Conservation (phyloP, 257 asterid genomes). For the Solanum neorickii region DNA sequence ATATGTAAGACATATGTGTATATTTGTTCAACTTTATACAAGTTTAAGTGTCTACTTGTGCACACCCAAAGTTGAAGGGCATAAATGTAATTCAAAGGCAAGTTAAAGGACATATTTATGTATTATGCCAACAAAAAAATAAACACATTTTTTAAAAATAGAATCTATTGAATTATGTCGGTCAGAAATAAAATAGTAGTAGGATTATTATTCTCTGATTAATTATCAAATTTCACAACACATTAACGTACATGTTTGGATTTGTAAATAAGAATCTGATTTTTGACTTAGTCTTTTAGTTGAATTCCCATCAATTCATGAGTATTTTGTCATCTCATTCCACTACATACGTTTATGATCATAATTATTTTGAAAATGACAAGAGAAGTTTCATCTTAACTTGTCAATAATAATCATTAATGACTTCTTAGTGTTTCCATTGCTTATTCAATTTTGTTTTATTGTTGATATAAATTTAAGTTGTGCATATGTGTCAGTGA, state of each 20-base stretch:
- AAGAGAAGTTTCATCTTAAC: neutral
- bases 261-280: neutral
- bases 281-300: neutral
- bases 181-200: neutral
- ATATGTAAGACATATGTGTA: too few relatives aligned
- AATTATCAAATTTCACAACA: neutral
- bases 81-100: too few relatives aligned
- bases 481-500: too few relatives aligned
- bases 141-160: neutral
- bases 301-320: neutral
- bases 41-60: too few relatives aligned
- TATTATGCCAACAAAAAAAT: neutral
- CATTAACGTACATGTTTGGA: neutral
- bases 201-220: neutral
- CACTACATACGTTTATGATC: neutral
- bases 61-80: too few relatives aligned
- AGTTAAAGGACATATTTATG: too few relatives aligned
- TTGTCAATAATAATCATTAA: neutral
- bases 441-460: neutral
- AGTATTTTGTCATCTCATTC: neutral
- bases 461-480: neutral
- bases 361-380: neutral
- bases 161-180: neutral
- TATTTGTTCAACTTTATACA: too few relatives aligned
- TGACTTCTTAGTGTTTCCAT: neutral